Conservation (phyloP, 2,329 filamentous ascomycete species). For the Lachnellula occidentalis region DNA sequence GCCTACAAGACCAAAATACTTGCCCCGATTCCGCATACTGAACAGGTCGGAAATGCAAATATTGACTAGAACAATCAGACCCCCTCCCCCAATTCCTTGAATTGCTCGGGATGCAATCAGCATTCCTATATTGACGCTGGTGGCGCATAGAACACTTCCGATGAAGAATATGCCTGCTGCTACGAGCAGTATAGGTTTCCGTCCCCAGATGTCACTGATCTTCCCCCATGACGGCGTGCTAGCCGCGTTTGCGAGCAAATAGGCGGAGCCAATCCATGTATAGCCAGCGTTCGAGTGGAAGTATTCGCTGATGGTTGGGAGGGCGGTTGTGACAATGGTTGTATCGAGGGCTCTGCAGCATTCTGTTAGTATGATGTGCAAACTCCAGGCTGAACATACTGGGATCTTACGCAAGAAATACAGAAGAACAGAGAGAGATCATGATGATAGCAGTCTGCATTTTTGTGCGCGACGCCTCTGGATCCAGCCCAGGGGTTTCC, state of each 20-base stretch:
- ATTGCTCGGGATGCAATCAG: constrained; percentile 40
- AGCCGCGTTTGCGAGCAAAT: constrained; percentile 64
- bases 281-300: constrained; percentile 49
- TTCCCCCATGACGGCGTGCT: constrained; percentile 61
- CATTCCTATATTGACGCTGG: constrained; percentile 41
- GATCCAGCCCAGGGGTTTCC: constrained; percentile 3
- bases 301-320: constrained; percentile 52
- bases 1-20: constrained; percentile 57
- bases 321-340: constrained; percentile 56
- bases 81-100: constrained; percentile 48
- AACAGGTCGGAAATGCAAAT: constrained; percentile 51
- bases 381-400: neutral
- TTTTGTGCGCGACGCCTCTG: constrained; percentile 28
- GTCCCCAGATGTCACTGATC: constrained; percentile 52
- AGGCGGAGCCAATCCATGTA: constrained; percentile 72
- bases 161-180: constrained; percentile 46
- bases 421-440: constrained; percentile 27
- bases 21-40: constrained; percentile 38
- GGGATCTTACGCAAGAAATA: constrained; percentile 25
- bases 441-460: constrained; percentile 30
- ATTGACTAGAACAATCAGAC: constrained; percentile 47
- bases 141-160: constrained; percentile 45
- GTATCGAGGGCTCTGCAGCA: constrained; percentile 24
- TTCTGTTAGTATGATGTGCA: neutral
- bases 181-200: constrained; percentile 46